Conservation (phyloP, 306 rosid genomes). For the Medicago lupulina region DNA sequence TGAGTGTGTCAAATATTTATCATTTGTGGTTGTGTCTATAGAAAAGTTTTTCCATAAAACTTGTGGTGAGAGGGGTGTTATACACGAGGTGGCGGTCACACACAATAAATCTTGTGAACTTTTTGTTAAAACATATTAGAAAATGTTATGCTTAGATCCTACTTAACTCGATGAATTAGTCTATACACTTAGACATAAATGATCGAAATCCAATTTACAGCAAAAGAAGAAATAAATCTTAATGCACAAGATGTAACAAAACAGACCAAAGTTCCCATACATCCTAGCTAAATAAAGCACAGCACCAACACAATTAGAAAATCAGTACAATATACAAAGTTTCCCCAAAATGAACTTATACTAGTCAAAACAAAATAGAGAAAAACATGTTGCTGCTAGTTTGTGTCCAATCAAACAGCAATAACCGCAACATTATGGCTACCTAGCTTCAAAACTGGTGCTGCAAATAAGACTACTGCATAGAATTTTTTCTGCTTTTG, state of each 20-base stretch:
- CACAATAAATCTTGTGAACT: too few relatives aligned
- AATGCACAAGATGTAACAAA: too few relatives aligned
- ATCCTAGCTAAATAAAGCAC: background rate
- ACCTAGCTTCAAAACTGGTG: background rate
- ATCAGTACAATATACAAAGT: background rate
- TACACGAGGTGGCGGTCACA: too few relatives aligned
- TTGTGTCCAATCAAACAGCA: background rate
- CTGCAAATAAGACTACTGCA: background rate
- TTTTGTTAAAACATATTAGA: too few relatives aligned
- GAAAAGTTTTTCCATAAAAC: too few relatives aligned
- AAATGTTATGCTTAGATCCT: too few relatives aligned
- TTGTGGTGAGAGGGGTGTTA: too few relatives aligned
- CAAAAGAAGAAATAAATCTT: too few relatives aligned
- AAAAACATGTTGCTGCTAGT: background rate
- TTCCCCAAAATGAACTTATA: background rate
- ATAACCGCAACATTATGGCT: background rate
- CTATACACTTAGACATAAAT: background rate
- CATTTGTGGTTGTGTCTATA: too few relatives aligned
- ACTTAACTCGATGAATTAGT: background rate
- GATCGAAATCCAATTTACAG: too few relatives aligned
- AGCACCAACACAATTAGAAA: background rate
- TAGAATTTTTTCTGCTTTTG: background rate
- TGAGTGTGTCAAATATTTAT: too few relatives aligned
- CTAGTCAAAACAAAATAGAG: background rate
- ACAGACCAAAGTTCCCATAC: too few relatives aligned